Conservation (phyloP, 2,329 filamentous ascomycete genomes). For the Monosporascus sp. region DNA sequence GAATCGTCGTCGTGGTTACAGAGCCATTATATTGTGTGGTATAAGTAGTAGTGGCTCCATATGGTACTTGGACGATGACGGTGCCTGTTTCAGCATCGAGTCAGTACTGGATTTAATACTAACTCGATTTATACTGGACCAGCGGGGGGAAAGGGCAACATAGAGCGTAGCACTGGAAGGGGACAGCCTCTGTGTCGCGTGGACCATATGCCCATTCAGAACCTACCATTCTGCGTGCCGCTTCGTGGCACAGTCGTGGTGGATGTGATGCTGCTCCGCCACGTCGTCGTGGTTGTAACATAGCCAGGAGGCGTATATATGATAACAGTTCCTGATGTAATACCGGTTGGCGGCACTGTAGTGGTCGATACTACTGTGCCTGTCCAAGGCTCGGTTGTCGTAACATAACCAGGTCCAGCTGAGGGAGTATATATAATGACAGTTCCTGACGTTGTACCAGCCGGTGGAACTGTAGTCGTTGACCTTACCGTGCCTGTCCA, state of each 20-base stretch:
- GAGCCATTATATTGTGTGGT: not conserved
- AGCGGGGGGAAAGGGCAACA: no score
- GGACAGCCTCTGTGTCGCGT: no score
- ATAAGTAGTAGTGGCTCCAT: no score
- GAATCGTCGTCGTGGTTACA: constrained; percentile 1
- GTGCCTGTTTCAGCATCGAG: not conserved
- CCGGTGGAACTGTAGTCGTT: not conserved
- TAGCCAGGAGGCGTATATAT: not conserved
- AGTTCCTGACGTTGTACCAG: not conserved
- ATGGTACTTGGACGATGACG: not conserved
- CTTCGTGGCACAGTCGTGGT: not conserved
- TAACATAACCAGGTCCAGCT: not conserved
- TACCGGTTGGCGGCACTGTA: not conserved
- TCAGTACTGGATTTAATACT: no score
- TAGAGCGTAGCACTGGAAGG: no score
- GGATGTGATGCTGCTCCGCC: not conserved
- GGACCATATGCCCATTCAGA: no score
- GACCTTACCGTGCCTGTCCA: not conserved
- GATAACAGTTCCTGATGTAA: not conserved
- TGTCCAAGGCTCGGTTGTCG: not conserved
- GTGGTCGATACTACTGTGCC: not conserved
- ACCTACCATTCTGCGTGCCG: not conserved
- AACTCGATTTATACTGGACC: no score
- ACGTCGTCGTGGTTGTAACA: not conserved
- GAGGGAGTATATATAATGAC: not conserved